Conservation (phyloP, 441 rosid genomes). For the Theobroma grandiflorum region DNA sequence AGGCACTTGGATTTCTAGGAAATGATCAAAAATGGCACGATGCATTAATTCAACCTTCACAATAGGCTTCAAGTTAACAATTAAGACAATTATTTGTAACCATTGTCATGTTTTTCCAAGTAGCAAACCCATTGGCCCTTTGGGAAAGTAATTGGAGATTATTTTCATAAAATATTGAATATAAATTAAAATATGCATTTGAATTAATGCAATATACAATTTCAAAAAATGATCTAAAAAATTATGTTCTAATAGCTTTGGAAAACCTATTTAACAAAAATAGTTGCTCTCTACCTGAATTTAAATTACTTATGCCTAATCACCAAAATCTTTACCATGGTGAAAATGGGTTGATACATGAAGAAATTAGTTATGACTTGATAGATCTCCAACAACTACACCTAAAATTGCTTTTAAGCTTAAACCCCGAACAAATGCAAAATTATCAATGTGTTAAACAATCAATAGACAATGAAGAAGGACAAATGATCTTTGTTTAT, state of each 20-base stretch:
- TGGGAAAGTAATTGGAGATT: no score
- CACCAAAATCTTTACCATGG: fast-evolving
- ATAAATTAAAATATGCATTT: background rate
- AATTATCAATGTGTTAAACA: background rate
- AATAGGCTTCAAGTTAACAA: background rate
- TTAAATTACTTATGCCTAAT: background rate
- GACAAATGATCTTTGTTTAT: background rate
- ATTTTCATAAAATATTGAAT: background rate
- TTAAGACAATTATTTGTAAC: background rate
- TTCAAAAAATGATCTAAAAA: background rate
- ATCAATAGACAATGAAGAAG: background rate
- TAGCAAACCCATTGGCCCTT: background rate
- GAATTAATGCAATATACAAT: no score
- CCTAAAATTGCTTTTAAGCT: background rate
- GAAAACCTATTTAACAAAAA: background rate
- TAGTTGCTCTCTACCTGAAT: background rate
- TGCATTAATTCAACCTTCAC: background rate
- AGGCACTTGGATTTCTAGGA: background rate
- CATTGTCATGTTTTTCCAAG: background rate
- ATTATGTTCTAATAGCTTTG: background rate
- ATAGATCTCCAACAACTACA: background rate
- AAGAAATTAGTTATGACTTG: background rate
- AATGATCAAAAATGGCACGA: background rate
- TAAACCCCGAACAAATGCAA: background rate
- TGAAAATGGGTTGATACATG: background rate